Evolutionary conservation across 2,329 filamentous ascomycete genomes (phyloP).

Genomic region (Ophiostoma sp.): DNA sequence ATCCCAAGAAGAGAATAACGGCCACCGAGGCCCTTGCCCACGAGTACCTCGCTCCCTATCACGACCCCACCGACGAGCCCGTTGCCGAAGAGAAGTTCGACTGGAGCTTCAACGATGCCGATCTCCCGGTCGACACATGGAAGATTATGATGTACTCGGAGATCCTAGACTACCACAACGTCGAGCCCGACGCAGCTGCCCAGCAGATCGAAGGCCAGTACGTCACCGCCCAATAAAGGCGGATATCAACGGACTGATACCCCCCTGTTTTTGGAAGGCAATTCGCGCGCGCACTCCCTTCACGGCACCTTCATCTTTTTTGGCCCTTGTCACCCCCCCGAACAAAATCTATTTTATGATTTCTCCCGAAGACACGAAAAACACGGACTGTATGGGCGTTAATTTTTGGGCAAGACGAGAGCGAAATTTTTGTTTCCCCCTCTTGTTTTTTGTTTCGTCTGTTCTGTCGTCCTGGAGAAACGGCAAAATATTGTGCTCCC

Average conservation of each 20-base stretch:
- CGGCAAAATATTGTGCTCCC: neutral
- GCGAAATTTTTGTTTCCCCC: neutral
- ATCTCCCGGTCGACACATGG: constrained; percentile 98
- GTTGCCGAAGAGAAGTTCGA: constrained; percentile 97
- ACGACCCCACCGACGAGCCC: constrained; percentile 95
- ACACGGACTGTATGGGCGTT: neutral
- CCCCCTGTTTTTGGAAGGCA: neutral
- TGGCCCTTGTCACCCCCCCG: neutral
- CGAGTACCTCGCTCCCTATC: constrained; percentile 93
- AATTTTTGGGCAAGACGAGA: neutral
- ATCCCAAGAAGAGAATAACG: constrained; percentile 92
- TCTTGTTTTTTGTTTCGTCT: neutral
- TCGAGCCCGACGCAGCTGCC: constrained; percentile 57
- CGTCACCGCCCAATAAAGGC: constrained; percentile 14
- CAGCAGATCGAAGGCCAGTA: constrained; percentile 26
- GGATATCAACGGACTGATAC: neutral
- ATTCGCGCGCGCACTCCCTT: neutral
- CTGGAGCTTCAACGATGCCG: constrained; percentile 99
- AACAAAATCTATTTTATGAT: neutral
- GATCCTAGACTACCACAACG: constrained; percentile 97
- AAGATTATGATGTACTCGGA: constrained; percentile 99
- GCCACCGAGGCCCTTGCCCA: constrained; percentile 84
- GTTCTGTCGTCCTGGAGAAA: neutral
- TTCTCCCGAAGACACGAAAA: neutral
- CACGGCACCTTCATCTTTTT: neutral